Conservation (phyloP, 1,139 yeast species). For the Candida sp. region DNA sequence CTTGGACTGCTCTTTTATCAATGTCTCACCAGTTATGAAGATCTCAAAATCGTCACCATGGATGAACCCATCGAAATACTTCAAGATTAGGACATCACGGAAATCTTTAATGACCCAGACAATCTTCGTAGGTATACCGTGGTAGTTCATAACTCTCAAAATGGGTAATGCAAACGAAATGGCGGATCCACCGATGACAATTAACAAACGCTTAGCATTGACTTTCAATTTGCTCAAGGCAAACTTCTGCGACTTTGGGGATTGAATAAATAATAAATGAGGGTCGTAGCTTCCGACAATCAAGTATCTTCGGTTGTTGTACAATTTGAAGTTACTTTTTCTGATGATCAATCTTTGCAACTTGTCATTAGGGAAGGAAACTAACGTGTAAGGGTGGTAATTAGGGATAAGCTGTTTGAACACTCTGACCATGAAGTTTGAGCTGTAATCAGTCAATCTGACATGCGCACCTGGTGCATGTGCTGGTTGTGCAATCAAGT, state of each 20-base stretch:
- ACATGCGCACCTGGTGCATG: slow-evolving; percentile 59
- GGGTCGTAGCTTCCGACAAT: slow-evolving; percentile 81
- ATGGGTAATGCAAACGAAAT: slow-evolving; percentile 82
- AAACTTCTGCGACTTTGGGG: slow-evolving; percentile 25
- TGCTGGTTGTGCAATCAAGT: slow-evolving; percentile 35
- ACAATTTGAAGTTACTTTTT: slow-evolving; percentile 64
- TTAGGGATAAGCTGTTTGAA: slow-evolving; percentile 58
- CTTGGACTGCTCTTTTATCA: slow-evolving; percentile 13
- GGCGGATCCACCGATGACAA: slow-evolving; percentile 81
- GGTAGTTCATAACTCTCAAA: slow-evolving; percentile 73
- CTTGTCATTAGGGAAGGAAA: slow-evolving; percentile 63
- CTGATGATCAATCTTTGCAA: slow-evolving; percentile 59
- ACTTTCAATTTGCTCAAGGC: slow-evolving; percentile 37
- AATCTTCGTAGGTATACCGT: slow-evolving; percentile 77
- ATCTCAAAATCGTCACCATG: slow-evolving; percentile 75
- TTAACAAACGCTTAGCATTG: slow-evolving; percentile 54
- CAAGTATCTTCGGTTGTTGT: slow-evolving; percentile 55
- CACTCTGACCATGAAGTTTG: slow-evolving; percentile 40
- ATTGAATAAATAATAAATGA: slow-evolving; percentile 40
- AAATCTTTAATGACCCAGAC: slow-evolving; percentile 91
- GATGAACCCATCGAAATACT: slow-evolving; percentile 62
- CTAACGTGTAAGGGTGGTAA: slow-evolving; percentile 87
- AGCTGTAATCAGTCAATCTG: slow-evolving; percentile 45
- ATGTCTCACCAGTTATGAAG: slow-evolving; percentile 61
- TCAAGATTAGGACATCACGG: slow-evolving; percentile 70